Conservation (phyloP, 164 flowering plant species). For the Berberis thunbergii region DNA sequence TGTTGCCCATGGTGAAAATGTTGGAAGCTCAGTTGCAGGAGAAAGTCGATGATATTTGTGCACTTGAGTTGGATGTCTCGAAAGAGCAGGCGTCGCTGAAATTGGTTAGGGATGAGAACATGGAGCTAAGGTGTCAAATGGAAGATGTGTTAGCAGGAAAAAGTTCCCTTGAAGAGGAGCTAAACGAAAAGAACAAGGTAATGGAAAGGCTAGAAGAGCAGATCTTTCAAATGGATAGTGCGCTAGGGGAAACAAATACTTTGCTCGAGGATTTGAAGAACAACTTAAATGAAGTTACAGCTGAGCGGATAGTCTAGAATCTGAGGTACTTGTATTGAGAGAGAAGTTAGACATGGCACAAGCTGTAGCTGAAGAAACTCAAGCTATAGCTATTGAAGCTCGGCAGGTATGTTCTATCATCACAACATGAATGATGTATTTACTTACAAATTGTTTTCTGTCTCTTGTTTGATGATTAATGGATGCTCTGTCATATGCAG, state of each 20-base stretch:
- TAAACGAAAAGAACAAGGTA: conserved; percentile 29
- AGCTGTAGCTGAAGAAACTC: conserved; percentile 59
- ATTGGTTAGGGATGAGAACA: conserved; percentile 32
- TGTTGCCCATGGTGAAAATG: conserved; percentile 22
- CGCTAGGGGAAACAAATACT: conserved; percentile 37
- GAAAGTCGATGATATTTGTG: conserved; percentile 31
- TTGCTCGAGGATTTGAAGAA: conserved; percentile 35
- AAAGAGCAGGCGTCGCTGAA: conserved; percentile 26
- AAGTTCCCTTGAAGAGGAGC: conserved; percentile 43
- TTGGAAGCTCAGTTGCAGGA: conserved; percentile 57
- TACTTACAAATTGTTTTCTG: not conserved
- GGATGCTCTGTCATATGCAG: conserved; percentile 24
- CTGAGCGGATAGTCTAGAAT: conserved; percentile 48
- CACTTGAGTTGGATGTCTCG: conserved; percentile 40
- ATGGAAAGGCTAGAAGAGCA: conserved; percentile 54
- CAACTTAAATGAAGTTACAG: conserved; percentile 32
- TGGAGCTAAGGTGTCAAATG: conserved; percentile 30
- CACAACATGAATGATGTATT: not conserved
- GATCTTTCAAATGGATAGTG: conserved; percentile 36
- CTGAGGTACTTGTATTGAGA: conserved; percentile 37
- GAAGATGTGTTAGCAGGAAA: conserved; percentile 34
- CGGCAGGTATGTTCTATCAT: conserved; percentile 46
- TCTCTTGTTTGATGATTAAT: conserved; percentile 5
- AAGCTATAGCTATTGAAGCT: conserved; percentile 66
- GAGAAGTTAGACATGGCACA: conserved; percentile 51